A percentile compares a stretch with the other conserved stretches of the same genome.
Conservation (phyloP, 2,329 filamentous ascomycete genomes). For the Monosporascus sp. region DNA sequence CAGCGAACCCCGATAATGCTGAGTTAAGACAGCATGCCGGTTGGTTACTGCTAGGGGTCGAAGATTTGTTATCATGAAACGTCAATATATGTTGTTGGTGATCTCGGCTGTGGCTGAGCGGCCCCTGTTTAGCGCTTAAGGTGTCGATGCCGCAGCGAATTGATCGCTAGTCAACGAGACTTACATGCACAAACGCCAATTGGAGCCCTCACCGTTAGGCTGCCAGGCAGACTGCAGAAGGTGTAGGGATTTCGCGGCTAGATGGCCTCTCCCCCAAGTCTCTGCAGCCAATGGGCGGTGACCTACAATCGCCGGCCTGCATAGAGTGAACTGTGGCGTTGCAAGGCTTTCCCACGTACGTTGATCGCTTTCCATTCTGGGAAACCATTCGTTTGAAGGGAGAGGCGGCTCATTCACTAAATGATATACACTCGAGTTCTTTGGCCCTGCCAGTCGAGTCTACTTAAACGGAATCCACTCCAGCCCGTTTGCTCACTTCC, state of each 20-base stretch:
- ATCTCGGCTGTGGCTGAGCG: neutral
- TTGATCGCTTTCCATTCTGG: too few species aligned
- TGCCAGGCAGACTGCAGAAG: neutral
- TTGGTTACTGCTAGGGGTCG: neutral
- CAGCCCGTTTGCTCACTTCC: too few species aligned
- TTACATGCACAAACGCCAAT: neutral
- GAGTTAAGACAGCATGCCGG: neutral
- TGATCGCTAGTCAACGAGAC: neutral
- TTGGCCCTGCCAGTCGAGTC: too few species aligned
- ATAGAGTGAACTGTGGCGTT: constrained; percentile 3
- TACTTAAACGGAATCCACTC: too few species aligned
- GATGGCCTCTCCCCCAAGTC: neutral
- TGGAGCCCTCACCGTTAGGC: neutral
- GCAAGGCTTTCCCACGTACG: neutral
- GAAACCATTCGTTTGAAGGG: too few species aligned
- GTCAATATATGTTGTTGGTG: neutral
- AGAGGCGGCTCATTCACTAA: too few species aligned
- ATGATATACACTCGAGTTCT: too few species aligned
- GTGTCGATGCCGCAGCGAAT: neutral
- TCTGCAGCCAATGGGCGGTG: neutral
- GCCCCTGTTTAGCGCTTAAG: neutral
- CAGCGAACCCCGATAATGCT: too few species aligned
- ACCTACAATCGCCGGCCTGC: neutral
- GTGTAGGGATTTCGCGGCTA: too few species aligned
- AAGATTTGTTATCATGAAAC: neutral